A percentile compares a stretch with the other conserved stretches of the same genome.
phyloP scores from a whole-genome alignment of 2,329 filamentous ascomycete genomes.

The Aspergillus hortae region DNA sequence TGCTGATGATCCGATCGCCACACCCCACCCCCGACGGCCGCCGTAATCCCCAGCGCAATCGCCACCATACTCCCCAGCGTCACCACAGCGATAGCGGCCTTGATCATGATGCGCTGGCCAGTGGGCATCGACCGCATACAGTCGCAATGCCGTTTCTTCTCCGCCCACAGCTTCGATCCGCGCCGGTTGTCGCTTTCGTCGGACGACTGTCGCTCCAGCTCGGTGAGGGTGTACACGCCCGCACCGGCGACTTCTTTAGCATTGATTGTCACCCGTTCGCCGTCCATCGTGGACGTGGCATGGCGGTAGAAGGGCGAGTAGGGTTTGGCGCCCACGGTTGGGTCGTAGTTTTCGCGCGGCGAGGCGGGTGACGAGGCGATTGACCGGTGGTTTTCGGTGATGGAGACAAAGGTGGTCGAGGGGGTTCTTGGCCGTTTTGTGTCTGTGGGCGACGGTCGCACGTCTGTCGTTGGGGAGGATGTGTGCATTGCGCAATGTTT shows the following conservation, averaged over 20 bases:
- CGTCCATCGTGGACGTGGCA: conserved; percentile 27
- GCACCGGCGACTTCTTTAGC: conserved; percentile 13
- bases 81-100: conserved; percentile 39
- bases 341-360: conserved; percentile 33
- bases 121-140: conserved; percentile 34
- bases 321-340: conserved; percentile 37
- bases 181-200: conserved; percentile 14
- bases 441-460: not conserved
- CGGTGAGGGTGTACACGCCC: conserved; percentile 19
- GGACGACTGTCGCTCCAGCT: conserved; percentile 26
- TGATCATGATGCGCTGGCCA: conserved; percentile 37
- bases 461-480: no score
- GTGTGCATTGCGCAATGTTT: no score
- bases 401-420: not conserved
- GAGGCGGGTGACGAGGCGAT: not conserved
- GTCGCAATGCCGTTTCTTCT: conserved; percentile 30
- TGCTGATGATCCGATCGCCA: conserved; percentile 37
- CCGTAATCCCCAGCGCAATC: conserved; percentile 44
- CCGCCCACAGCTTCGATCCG: conserved; percentile 32
- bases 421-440: not conserved
- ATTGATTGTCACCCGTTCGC: conserved; percentile 24
- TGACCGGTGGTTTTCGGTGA: conserved; percentile 3
- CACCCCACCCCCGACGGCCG: conserved; percentile 42
- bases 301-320: conserved; percentile 45
- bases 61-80: conserved; percentile 43